Base-by-base conservation (phyloP, 805 yeast genomes). In the Scheffersomyces ergatensis region DNA sequence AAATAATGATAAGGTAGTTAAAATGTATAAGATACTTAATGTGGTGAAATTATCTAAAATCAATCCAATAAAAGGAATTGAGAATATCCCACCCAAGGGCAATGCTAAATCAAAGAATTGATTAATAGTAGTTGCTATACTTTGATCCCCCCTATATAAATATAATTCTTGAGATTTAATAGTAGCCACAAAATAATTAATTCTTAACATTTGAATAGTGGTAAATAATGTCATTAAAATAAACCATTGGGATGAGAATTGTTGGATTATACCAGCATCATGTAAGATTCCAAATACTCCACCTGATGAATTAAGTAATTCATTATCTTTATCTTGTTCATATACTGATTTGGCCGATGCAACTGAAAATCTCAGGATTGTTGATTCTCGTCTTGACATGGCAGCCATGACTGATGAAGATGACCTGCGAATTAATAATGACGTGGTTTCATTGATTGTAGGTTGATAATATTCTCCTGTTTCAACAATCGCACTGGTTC, bases 151-250 rank as follows among this genome's bases (percentile, higher is more conserved):
- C 8, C 49, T 31, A 40, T 89, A 71, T 45, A 89, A 73, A 55
- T 70, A 92, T 19, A 74, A 74, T 69, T 89, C 95, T 65, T 90
- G 97, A 0, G 95, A 69, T 54, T 81, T 78, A 26, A 90, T 70
- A 2, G 97, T 88, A 7, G 97, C 97, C 40, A 90, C 93, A 62
- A 89, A 92, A 62, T 87, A 92, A 67, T 90, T 90, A 50, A 90
- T 83, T 58, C 97, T 74, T 33, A 92, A 73, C 97, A 90, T 90
- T 61, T 89, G 95, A 42, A 90, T 76, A 2, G 90, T 77, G 5
- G 96, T 85, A 60, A 89, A 87, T 2, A 78, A 55, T 19, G 87
- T 77, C 85, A 89, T 85, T 41, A 89, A 63, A 36, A 73, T 55
- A 58, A 89, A 92, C 93, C 96, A 89, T 3, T 85, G 76, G 4